A percentile compares a stretch with the other conserved stretches of the same genome.
phyloP scores from a whole-genome alignment of 2,329 filamentous ascomycete species.

The Pezicula radicicola region DNA sequence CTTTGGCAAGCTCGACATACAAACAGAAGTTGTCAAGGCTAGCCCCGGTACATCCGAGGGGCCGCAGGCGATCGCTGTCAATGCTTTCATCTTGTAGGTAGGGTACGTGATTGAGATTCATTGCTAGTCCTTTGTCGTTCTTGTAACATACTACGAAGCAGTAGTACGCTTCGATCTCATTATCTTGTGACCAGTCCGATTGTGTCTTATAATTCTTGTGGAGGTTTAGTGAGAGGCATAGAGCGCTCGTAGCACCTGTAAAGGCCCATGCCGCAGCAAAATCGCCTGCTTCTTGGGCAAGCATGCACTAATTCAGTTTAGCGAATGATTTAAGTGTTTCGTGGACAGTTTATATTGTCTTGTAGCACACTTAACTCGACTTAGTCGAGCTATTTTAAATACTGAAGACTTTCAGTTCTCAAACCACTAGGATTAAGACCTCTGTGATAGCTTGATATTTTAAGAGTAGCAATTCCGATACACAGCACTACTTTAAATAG shows the following conservation, averaged over 20 bases:
- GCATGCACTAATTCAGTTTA: slow-evolving; percentile 2
- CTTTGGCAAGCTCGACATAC: slow-evolving; percentile 7
- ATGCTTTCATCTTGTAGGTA: slow-evolving; percentile 6
- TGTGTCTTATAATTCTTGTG: slow-evolving; percentile 1
- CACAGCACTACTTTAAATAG: too few relatives aligned
- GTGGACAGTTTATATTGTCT: too few relatives aligned
- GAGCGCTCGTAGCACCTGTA: slow-evolving; percentile 1
- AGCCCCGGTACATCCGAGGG: neutral
- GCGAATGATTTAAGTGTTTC: neutral
- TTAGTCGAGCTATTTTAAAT: too few relatives aligned
- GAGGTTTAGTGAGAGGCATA: slow-evolving; percentile 7
- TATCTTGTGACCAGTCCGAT: neutral
- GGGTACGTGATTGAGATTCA: slow-evolving; percentile 8
- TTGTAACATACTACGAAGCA: slow-evolving; percentile 9
- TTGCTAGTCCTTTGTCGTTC: slow-evolving; percentile 12
- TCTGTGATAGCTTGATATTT: too few relatives aligned
- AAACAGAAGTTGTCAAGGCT: slow-evolving; percentile 7
- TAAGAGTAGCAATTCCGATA: too few relatives aligned
- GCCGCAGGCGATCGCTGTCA: slow-evolving; percentile 5
- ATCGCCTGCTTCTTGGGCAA: slow-evolving; percentile 11
- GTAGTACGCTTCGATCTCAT: slow-evolving; percentile 6
- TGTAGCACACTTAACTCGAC: too few relatives aligned
- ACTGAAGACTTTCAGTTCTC: too few relatives aligned
- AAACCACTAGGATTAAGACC: too few relatives aligned
- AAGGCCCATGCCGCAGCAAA: slow-evolving; percentile 7